phyloP scores from a whole-genome alignment of 2,329 filamentous ascomycete species.

The Penicillium verrucosum region DNA sequence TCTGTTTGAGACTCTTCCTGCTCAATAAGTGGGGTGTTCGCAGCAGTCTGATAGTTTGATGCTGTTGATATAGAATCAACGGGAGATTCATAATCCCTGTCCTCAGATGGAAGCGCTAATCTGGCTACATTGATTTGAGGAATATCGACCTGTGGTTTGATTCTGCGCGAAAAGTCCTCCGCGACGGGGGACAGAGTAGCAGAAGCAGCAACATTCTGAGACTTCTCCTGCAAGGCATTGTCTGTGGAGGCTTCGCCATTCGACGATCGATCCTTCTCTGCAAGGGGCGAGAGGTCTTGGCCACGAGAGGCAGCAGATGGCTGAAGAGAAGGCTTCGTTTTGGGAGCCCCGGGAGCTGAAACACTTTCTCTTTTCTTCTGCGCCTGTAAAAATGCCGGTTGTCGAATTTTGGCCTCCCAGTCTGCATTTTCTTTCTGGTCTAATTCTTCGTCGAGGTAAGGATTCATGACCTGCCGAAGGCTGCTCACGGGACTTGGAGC shows the following conservation, averaged over 20 bases:
- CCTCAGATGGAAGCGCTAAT: constrained; percentile 24
- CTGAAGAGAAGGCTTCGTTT: constrained; percentile 29
- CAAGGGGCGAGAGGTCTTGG: constrained; percentile 34
- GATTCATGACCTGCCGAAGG: constrained; percentile 81
- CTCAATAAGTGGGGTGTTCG: constrained; percentile 40
- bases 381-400: constrained; percentile 14
- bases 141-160: constrained; percentile 16
- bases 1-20: constrained; percentile 26
- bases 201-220: constrained; percentile 15
- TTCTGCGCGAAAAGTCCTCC: constrained; percentile 27
- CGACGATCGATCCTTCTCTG: constrained; percentile 31
- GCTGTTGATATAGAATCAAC: constrained; percentile 37
- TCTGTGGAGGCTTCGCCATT: constrained; percentile 20
- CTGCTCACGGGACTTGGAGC: constrained; percentile 70
- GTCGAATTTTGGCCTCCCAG: constrained; percentile 21
- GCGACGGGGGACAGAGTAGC: constrained; percentile 26
- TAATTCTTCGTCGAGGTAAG: constrained; percentile 58
- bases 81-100: constrained; percentile 28
- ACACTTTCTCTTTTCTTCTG: constrained; percentile 27
- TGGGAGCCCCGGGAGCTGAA: constrained; percentile 24
- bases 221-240: constrained; percentile 17
- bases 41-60: constrained; percentile 46
- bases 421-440: constrained; percentile 24
- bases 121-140: constrained; percentile 29
- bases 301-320: constrained; percentile 23